Conservation (phyloP, 2,329 filamentous ascomycete species). For the Calonectria pauciramosa region DNA sequence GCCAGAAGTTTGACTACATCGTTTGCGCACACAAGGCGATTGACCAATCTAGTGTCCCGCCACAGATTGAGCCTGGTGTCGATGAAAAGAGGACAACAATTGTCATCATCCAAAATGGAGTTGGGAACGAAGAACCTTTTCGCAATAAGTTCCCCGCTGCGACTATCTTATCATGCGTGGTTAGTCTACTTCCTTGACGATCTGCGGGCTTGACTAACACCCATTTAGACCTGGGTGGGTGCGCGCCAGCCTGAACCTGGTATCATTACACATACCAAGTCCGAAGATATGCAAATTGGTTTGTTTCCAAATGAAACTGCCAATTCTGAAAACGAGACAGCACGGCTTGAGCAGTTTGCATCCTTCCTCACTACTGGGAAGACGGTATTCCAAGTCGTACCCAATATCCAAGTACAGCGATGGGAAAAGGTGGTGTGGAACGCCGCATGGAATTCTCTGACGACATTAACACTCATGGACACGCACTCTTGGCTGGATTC, state of each 20-base stretch:
- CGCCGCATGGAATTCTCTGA: slow-evolving; percentile 72
- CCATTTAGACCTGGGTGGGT: slow-evolving; percentile 63
- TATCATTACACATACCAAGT: slow-evolving; percentile 62
- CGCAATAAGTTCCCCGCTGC: slow-evolving; percentile 61
- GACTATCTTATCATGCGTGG: slow-evolving; percentile 69
- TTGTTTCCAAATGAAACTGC: slow-evolving; percentile 58
- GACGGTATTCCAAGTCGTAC: slow-evolving; percentile 62
- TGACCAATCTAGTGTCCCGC: slow-evolving; percentile 27
- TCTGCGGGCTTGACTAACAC: slow-evolving; percentile 5
- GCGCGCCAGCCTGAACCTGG: slow-evolving; percentile 65
- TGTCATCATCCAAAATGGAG: slow-evolving; percentile 73
- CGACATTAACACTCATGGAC: slow-evolving; percentile 66
- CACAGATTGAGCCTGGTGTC: slow-evolving; percentile 50
- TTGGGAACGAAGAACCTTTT: slow-evolving; percentile 71
- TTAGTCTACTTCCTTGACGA: slow-evolving; percentile 46
- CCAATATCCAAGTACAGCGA: slow-evolving; percentile 68
- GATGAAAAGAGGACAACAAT: slow-evolving; percentile 61
- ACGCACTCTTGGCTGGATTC: slow-evolving; percentile 66
- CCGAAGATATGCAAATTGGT: slow-evolving; percentile 69
- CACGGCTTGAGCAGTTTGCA: slow-evolving; percentile 57
- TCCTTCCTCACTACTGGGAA: slow-evolving; percentile 55
- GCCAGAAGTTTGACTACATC: slow-evolving; percentile 35
- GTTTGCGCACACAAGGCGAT: slow-evolving; percentile 41
- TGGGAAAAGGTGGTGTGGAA: slow-evolving; percentile 75
- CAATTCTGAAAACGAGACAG: slow-evolving; percentile 48